A percentile compares a stretch with the other conserved stretches of the same genome.
These are phyloP conservation scores for Aspergillus costaricaensis DNA, from an alignment of 2,329 filamentous ascomycete species.

Conservation along the genomic window DNA sequence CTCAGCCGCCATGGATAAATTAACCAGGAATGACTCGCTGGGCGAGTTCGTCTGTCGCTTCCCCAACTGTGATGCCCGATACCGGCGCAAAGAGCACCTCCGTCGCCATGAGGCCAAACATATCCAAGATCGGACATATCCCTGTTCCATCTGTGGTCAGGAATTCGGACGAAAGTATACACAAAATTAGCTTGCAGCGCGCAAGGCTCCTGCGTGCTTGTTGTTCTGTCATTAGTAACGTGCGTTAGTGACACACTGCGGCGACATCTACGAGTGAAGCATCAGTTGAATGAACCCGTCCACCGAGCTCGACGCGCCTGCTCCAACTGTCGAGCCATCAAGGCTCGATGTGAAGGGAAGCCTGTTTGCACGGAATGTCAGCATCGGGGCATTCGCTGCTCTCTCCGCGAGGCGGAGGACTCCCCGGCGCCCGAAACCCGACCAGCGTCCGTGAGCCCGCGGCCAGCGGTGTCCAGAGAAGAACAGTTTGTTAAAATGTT, in stretches of 20 bases:
- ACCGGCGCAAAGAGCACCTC: conserved; percentile 30
- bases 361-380: conserved; percentile 21
- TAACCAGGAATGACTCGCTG: neutral
- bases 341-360: conserved; percentile 25
- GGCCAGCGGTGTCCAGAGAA: conserved; percentile 2
- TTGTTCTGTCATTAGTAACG: neutral
- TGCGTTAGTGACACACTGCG: conserved; percentile 29
- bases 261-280: conserved; percentile 22
- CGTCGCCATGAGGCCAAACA: conserved; percentile 26
- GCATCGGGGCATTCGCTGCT: conserved; percentile 21
- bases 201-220: neutral
- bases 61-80: conserved; percentile 22
- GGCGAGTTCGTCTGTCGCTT: neutral
- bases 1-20: neutral
- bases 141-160: conserved; percentile 20
- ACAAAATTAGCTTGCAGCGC: neutral
- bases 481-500: conserved; percentile 26
- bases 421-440: neutral
- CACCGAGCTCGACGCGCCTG: conserved; percentile 22
- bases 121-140: conserved; percentile 9
- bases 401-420: neutral
- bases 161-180: conserved; percentile 24
- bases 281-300: conserved; percentile 18
- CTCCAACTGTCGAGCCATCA: conserved; percentile 18
- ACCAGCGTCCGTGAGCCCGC: neutral